Evolutionary conservation across 768 basidiomycete species (phyloP).

Genomic region (Mycena haematopus): DNA sequence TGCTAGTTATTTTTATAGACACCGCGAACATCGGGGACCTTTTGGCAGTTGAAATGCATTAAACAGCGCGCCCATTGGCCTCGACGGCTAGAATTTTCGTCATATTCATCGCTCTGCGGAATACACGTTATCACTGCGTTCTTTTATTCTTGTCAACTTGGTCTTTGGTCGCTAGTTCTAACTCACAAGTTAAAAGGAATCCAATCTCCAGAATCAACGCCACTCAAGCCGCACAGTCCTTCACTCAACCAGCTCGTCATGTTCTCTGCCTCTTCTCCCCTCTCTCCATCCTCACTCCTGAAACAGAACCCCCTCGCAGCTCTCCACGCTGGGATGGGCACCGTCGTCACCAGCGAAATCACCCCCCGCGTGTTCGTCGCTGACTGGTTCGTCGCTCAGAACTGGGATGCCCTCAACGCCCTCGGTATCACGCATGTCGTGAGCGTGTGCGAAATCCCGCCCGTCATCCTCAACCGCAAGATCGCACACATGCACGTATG

Average conservation of each 20-base stretch:
- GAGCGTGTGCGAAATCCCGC: slow-evolving; percentile 48
- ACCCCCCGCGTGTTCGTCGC: slow-evolving; percentile 55
- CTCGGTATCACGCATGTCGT: slow-evolving; percentile 61
- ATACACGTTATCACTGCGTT: too few species aligned
- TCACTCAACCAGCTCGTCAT: not conserved
- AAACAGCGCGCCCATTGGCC: not conserved
- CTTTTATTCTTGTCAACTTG: too few species aligned
- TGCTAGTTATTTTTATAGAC: too few species aligned
- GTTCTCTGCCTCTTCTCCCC: slow-evolving; percentile 2
- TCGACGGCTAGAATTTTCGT: not conserved
- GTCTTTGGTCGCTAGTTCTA: too few species aligned
- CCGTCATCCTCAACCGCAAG: slow-evolving; percentile 33
- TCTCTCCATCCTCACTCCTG: slow-evolving; percentile 9
- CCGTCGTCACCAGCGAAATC: slow-evolving; percentile 37
- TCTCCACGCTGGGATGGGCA: slow-evolving; percentile 23
- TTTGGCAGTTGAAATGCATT: not conserved
- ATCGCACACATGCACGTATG: slow-evolving; percentile 23
- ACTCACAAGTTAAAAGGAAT: too few species aligned
- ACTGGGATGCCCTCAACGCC: slow-evolving; percentile 39
- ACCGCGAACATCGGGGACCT: too few species aligned
- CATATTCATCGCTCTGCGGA: too few species aligned
- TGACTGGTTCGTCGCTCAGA: slow-evolving; percentile 47
- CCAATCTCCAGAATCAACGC: too few species aligned
- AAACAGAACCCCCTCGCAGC: slow-evolving; percentile 15
- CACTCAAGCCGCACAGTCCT: not conserved